Evolutionary conservation across 208 protist species (phyloP), one percentile per base, ranked within the genome.

Genomic region (Acanthamoeba polyphaga): DNA sequence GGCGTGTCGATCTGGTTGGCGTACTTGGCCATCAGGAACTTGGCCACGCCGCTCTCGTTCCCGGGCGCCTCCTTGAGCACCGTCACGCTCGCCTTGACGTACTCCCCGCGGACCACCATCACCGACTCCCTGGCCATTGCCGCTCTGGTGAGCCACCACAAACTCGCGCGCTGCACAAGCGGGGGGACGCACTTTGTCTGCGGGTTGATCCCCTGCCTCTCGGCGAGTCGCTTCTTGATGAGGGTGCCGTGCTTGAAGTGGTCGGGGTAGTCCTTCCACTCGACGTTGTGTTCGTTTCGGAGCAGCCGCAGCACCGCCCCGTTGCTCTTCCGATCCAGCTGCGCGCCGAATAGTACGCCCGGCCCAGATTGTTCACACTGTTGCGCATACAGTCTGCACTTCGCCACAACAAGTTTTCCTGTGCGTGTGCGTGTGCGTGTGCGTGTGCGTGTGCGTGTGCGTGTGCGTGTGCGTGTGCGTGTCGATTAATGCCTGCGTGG

Each of bases 231-330:
- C 76, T 85, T 85, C 46, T 85, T 85, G 29, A 85, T 85, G 29
- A 85, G 76, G 9, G 38, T 58, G 32, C 76, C 76, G 24, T 43
- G 22, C 38, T 85, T 85, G 76, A 85, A 85, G 76, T 85, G 76
- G 29, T 85, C 76, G 19, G 76, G 76, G 29, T 85, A 85, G n/a
- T 19, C n/a, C 1, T 85, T 27, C 76, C 76, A 85, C 9, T 85
- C 76, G 15, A 85, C 76, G 76, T 53, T 53, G 38, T 85, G 76
- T 29, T 85, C 76, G 32, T 19, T 3, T 51, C 29, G 15, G 38
- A 85, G 76, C 76, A n/a, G 32, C 38, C 24, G 0, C n/a, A 85
- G 38, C 76, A 85, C 46, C 29, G 8, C 76, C 38, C 24, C 76
- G 38, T 24, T 85, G 76, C 24, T 58, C 32, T 53, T 43, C 13